Base-by-base conservation (phyloP, 345 rosid species). In the Moricandia arvensis region DNA sequence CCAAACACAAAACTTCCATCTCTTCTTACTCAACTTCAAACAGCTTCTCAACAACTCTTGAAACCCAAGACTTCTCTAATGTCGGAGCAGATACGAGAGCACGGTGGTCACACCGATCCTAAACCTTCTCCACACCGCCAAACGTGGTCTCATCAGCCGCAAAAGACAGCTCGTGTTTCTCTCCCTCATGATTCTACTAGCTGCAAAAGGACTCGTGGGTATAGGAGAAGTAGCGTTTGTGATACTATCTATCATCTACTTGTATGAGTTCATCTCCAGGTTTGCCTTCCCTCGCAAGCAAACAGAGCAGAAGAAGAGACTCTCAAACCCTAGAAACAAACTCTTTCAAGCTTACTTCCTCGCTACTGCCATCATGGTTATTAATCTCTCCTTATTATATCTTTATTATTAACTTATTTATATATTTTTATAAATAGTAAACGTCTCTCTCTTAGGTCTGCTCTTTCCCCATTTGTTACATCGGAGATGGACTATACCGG, bases 391-490 rank as follows among this genome's bases (percentile, higher is more conserved):
- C 29, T 66, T 10, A 26, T 27, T 54, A 18, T 0, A 6, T 17
- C n/a, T 2, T 17, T 27, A 38, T 24, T 60, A 16, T 15, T 27
- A 16, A 6, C 21, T 3, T 13, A n/a, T 64, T 65, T 8, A 0
- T 33, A 5, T 33, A 27, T 17, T 27, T 4, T 3, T 7, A 0
- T 2, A 1, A 55, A 43, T 13, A 10, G 3, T 2, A n/a, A 15
- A 34, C 24, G 2, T 9, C 0, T 26, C 63, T 59, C 26, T 35
- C 29, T 16, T 8, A 78, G 81, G 81, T 16, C 75, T 90, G 5
- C 83, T 76, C 64, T 86, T 86, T 92, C 34, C 97, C 97, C 6
- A 64, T 89, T 33, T 87, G 83, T 4, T 90, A 92, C 74, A 87
- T 94, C 70, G 61, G 60, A 55, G 60, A 55, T 47, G 96, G 97